Percentiles rank a stretch among this genome's conserved stretches.
These are phyloP conservation scores for Penicillium bovifimosum DNA, from an alignment of 495 filamentous ascomycete genomes.

Conservation along the genomic window DNA sequence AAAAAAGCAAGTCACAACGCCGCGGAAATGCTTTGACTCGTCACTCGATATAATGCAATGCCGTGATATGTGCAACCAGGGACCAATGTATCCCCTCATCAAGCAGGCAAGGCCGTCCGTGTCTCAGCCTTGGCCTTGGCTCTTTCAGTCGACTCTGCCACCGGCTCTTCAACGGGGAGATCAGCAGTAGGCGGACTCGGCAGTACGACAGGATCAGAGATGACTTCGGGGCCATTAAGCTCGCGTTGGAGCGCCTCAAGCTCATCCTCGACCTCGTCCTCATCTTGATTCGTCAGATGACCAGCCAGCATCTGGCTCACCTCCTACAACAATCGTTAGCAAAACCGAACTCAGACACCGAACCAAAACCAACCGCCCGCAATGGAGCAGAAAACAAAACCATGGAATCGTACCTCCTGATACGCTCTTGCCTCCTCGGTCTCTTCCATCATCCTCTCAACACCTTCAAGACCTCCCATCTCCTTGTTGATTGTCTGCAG, in stretches of 20 bases:
- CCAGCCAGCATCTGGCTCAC: slow-evolving; percentile 86
- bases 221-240: slow-evolving; percentile 39
- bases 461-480: slow-evolving; percentile 90
- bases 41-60: slow-evolving; percentile 12
- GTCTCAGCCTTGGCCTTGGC: slow-evolving; percentile 35
- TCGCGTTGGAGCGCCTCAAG: slow-evolving; percentile 73
- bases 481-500: slow-evolving; percentile 86
- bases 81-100: slow-evolving; percentile 1
- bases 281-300: slow-evolving; percentile 82
- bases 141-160: slow-evolving; percentile 30
- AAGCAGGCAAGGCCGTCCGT: slow-evolving; percentile 28
- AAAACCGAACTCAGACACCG: background rate
- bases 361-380: background rate
- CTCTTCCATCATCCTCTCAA: slow-evolving; percentile 91
- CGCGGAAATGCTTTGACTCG: slow-evolving; percentile 14
- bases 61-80: background rate
- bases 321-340: slow-evolving; percentile 49
- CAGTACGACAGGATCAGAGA: slow-evolving; percentile 54
- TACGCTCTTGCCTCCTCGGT: slow-evolving; percentile 82
- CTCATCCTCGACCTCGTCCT: slow-evolving; percentile 97
- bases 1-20: slow-evolving; percentile 1
- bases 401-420: slow-evolving; percentile 57
- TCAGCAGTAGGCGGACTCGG: slow-evolving; percentile 54
- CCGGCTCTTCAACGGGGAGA: slow-evolving; percentile 19
- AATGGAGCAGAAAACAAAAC: slow-evolving; percentile 1